These are phyloP conservation scores for Hirsutella minnesotensis DNA, from an alignment of 2,329 filamentous ascomycete genomes.

Conservation along the genomic window DNA sequence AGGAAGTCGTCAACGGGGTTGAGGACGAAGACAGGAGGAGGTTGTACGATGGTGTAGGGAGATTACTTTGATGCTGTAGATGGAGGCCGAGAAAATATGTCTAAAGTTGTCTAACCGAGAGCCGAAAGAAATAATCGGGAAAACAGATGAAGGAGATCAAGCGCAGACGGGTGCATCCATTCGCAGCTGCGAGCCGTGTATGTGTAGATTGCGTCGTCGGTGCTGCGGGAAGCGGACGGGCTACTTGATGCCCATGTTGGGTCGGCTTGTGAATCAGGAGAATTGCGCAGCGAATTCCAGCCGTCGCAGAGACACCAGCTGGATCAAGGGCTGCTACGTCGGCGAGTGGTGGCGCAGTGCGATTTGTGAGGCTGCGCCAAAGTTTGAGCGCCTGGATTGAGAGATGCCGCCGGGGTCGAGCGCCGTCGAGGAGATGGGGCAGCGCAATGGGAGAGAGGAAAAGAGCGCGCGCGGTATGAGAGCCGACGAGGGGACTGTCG, in stretches of 20 bases:
- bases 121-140: slow-evolving; percentile 15
- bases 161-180: slow-evolving; percentile 12
- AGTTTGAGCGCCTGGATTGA: not conserved
- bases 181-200: slow-evolving; percentile 10
- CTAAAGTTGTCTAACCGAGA: slow-evolving; percentile 27
- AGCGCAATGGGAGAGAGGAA: not conserved
- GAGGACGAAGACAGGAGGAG: slow-evolving; percentile 6
- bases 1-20: not conserved
- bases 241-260: slow-evolving; percentile 10
- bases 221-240: slow-evolving; percentile 6
- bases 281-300: not conserved
- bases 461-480: not conserved
- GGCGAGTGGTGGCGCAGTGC: not conserved
- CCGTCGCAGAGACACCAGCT: not conserved
- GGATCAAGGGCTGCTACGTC: not conserved
- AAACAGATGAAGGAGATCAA: slow-evolving; percentile 10
- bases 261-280: not conserved
- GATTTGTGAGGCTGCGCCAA: not conserved
- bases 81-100: slow-evolving; percentile 15
- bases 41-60: not conserved
- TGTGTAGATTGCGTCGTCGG: slow-evolving; percentile 1
- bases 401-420: not conserved
- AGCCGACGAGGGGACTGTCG: not conserved
- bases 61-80: slow-evolving; percentile 3
- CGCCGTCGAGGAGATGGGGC: not conserved